Evolutionary conservation across 1,284 basidiomycete genomes (phyloP).

Genomic region (Cryptococcus jaspeensis): DNA sequence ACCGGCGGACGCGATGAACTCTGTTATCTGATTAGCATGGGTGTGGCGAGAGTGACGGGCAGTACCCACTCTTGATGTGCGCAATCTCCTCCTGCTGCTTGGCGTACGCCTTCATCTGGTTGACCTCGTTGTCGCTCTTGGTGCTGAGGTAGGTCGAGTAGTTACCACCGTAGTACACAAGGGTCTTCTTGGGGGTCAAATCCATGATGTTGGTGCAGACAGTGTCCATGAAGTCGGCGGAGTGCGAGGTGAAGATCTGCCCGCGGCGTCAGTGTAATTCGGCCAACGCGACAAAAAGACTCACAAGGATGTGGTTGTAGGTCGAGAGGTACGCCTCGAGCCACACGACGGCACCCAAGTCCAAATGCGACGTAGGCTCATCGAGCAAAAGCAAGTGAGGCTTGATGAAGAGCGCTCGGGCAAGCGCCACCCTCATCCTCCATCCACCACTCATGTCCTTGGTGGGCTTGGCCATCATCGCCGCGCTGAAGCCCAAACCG

Average conservation of each 20-base stretch:
- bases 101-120: slow-evolving; percentile 97
- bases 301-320: slow-evolving; percentile 95
- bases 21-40: slow-evolving; percentile 50
- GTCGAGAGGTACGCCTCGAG: slow-evolving; percentile 95
- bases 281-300: background rate
- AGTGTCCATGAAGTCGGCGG: slow-evolving; percentile 97
- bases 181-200: slow-evolving; percentile 62
- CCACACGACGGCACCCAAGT: slow-evolving; percentile 98
- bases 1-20: slow-evolving; percentile 95
- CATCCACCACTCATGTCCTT: slow-evolving; percentile 99
- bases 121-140: slow-evolving; percentile 94
- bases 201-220: slow-evolving; percentile 99
- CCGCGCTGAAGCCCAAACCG: slow-evolving; percentile 87
- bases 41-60: background rate
- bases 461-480: slow-evolving; percentile 95
- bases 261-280: background rate
- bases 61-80: slow-evolving; percentile 79
- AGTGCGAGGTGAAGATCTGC: slow-evolving; percentile 60
- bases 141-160: slow-evolving; percentile 96
- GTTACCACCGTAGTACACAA: slow-evolving; percentile 93
- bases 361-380: slow-evolving; percentile 66
- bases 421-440: slow-evolving; percentile 98
- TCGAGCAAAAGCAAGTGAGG: slow-evolving; percentile 92
- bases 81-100: slow-evolving; percentile 99
- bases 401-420: slow-evolving; percentile 93